Base-by-base conservation (phyloP, 2,329 filamentous ascomycete genomes). In the Fusarium cicatricum region DNA sequence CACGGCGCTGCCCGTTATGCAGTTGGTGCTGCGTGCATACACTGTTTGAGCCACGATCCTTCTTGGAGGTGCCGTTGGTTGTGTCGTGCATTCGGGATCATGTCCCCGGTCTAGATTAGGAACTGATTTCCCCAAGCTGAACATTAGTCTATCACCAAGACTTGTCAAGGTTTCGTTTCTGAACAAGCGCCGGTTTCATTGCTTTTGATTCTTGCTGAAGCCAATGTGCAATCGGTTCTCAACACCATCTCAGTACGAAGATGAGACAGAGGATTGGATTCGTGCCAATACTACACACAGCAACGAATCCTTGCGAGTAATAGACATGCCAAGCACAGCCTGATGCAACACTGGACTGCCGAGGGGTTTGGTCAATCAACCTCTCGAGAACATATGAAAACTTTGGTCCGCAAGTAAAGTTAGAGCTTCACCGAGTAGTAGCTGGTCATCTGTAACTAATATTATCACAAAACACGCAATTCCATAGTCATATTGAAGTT, bases 101-200 rank as follows among this genome's bases (percentile, higher is more conserved):
- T 60, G 45, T 52, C 56, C 40, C 57, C 56, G 42, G 41, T 31
- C 31, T 17, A 26, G 45, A 60, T 37, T 50, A 41, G 58, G 55
- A 60, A 57, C 41, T 11, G 39, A 41, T 36, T 41, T 10, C 31
- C 45, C 32, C 51, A 43, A 60, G 58, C 58, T 60, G 56, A 60
- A 52, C 11, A 34, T 5, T 31, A 7, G 38, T 52, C 36, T 42
- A 55, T 51, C 2, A 5, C 34, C 31, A 29, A 50, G 50, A 41
- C 29, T 33, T 15, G 11, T 14, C 21, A 40, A n/a, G 23, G 29
- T 9, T 19, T 38, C 8, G 11, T n/a, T 6, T n/a, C n/a, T n/a
- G n/a, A 15, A 9, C 39, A 49, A 47, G 19, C 21, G 38, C 19
- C 15, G 45, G 38, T 29, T 16, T 16, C 34, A 23, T 16, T 11